Conservation (phyloP, 768 basidiomycete species). For the Lactarius sanguifluus region DNA sequence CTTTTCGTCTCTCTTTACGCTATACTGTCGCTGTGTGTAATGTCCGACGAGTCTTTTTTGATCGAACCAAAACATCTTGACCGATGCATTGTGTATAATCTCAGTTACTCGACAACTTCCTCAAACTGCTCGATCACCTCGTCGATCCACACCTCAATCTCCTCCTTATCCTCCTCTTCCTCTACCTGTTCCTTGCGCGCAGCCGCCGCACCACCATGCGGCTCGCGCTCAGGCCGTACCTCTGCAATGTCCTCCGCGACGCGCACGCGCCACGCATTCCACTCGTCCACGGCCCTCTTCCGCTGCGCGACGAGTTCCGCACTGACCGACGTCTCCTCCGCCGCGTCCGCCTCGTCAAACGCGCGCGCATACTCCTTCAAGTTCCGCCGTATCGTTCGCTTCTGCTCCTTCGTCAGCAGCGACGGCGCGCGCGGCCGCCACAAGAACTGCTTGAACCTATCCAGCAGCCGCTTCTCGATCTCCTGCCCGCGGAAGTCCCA, state of each 20-base stretch:
- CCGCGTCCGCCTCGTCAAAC: conserved; percentile 97
- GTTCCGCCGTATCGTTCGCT: conserved; percentile 82
- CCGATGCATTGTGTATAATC: background rate
- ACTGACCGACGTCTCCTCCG: conserved; percentile 91
- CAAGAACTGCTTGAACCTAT: conserved; percentile 98
- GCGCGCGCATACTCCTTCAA: conserved; percentile 85
- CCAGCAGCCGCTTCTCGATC: conserved; percentile 81
- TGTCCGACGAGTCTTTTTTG: background rate
- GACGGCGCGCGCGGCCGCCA: conserved; percentile 97
- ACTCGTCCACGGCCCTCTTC: conserved; percentile 92
- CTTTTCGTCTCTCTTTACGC: background rate
- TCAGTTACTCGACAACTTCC: conserved; percentile 52
- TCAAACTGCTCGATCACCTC: conserved; percentile 92
- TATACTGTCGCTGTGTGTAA: background rate
- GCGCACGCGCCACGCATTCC: conserved; percentile 93
- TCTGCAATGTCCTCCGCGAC: conserved; percentile 67
- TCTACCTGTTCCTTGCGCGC: conserved; percentile 62
- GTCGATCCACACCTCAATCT: conserved; percentile 92
- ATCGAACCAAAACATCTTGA: background rate
- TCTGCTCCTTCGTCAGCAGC: conserved; percentile 82
- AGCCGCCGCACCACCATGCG: conserved; percentile 33
- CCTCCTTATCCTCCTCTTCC: conserved; percentile 69
- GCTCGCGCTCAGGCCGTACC: conserved; percentile 44
- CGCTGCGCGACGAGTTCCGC: conserved; percentile 90
- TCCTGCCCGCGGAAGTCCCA: conserved; percentile 99